phyloP scores from a whole-genome alignment of 495 filamentous ascomycete genomes.

The Geopyxis carbonaria region DNA sequence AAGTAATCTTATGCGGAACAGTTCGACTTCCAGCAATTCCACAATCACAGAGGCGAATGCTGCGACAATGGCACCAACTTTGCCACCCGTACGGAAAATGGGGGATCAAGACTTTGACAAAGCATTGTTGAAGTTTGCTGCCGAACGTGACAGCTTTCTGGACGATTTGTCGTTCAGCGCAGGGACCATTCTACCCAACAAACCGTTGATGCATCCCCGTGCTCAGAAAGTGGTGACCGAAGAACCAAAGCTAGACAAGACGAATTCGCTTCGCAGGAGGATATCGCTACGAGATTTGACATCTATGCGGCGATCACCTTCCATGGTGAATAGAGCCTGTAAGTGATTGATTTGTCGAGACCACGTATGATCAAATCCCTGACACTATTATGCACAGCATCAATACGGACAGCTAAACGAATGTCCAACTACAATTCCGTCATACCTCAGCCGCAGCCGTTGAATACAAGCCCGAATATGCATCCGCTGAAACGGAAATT shows the following conservation, averaged over 20 bases:
- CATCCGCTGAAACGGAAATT: constrained; percentile 87
- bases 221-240: constrained; percentile 69
- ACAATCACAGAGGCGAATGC: constrained; percentile 30
- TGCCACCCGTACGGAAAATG: constrained; percentile 15
- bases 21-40: constrained; percentile 23
- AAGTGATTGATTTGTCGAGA: constrained; percentile 16
- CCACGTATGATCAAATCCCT: too few relatives aligned
- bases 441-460: constrained; percentile 79
- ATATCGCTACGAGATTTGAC: constrained; percentile 82
- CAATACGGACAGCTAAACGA: constrained; percentile 70
- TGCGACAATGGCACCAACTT: constrained; percentile 18
- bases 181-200: constrained; percentile 55
- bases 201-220: constrained; percentile 54
- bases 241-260: constrained; percentile 35
- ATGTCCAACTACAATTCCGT: constrained; percentile 97
- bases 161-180: constrained; percentile 83
- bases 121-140: constrained; percentile 82
- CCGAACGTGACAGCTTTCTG: constrained; percentile 81
- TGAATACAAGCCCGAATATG: constrained; percentile 80
- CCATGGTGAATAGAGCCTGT: constrained; percentile 36
- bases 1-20: constrained; percentile 20
- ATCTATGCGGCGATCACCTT: constrained; percentile 79
- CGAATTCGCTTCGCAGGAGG: constrained; percentile 35
- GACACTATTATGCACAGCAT: constrained; percentile 39
- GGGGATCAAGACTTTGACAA: constrained; percentile 81